Base-by-base conservation (phyloP, 176 grass and related monocot species). In the Aegilops speltoides region DNA sequence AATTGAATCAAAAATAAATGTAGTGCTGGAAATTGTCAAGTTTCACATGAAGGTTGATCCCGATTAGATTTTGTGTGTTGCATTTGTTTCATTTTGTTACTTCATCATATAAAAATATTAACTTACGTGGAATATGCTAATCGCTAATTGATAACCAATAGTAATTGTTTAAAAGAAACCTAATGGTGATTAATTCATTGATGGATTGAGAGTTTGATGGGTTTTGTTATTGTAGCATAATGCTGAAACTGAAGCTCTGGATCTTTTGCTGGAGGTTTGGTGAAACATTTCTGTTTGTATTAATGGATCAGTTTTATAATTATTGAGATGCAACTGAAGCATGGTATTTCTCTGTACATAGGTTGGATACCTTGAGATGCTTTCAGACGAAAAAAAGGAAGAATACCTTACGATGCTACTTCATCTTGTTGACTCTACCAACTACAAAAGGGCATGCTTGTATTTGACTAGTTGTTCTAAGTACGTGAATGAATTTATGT, bases 21-120 rank as follows among this genome's bases (percentile, higher is more conserved):
- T 99, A 34, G 97, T 99, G 74, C 94, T 96, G 77, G 94, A 99
- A 89, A 99, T 99, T 91, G 81, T 94, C 87, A 93, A 92, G 14
- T 96, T 99, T 79, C 97, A 96, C 90, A 99, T 96, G 97, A 96
- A 99, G 94, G 97, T 99, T 88, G 22, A 64, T 82, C 68, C 73
- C 2, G 56, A 68, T 84, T 76, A 68, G 17, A 62, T 16, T 70
- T 46, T 19, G 34, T 40, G 7, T 57, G 16, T 62, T 64, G 23
- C 56, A 59, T 59, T 75, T 84, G 52, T 74, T 74, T 81, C 64
- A 28, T 66, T 81, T 61, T 61, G 12, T 22, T 63, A 63, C 16
- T 63, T 32, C 34, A 83, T 75, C 63, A 68, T 50, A 50, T 14
- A 81, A 22, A 13, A 64, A 22, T 33, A 34, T 29, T 75, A 84